Conservation (phyloP, 2,329 filamentous ascomycete species). For the Aspergillus aculeatus region DNA sequence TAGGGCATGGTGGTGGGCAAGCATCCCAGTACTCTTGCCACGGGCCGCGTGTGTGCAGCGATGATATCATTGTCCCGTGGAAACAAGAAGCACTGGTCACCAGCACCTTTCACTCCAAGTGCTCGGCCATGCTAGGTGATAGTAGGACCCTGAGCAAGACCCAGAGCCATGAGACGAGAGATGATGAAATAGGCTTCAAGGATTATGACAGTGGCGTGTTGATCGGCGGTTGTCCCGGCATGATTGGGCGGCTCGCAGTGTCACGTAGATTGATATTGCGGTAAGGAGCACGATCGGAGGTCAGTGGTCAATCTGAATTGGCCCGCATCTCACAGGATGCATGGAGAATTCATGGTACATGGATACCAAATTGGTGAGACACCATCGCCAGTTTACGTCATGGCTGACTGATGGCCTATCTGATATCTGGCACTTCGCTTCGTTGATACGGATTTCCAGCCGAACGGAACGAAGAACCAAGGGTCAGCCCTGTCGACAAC, state of each 20-base stretch:
- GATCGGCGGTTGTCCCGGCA: neutral
- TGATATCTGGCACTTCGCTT: neutral
- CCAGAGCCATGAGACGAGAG: neutral
- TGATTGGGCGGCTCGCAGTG: neutral
- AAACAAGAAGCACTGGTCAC: neutral
- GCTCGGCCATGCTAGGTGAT: neutral
- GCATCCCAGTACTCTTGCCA: neutral
- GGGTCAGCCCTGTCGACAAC: neutral
- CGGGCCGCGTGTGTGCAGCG: slow-evolving; percentile 1
- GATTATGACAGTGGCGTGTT: slow-evolving; percentile 1
- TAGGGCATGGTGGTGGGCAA: neutral
- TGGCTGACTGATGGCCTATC: neutral
- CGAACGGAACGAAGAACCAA: neutral
- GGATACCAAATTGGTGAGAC: neutral
- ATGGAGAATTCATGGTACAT: neutral
- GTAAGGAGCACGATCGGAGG: neutral
- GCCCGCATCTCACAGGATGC: neutral
- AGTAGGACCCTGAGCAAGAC: neutral
- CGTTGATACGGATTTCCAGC: neutral
- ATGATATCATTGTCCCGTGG: slow-evolving; percentile 5
- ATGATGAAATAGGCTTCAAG: slow-evolving; percentile 3
- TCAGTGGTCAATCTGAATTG: neutral
- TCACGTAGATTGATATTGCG: neutral
- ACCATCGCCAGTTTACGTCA: neutral
- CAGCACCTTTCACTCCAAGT: neutral